Base-by-base conservation (phyloP, 2,329 filamentous ascomycete species). In the Cladosporium phlei region DNA sequence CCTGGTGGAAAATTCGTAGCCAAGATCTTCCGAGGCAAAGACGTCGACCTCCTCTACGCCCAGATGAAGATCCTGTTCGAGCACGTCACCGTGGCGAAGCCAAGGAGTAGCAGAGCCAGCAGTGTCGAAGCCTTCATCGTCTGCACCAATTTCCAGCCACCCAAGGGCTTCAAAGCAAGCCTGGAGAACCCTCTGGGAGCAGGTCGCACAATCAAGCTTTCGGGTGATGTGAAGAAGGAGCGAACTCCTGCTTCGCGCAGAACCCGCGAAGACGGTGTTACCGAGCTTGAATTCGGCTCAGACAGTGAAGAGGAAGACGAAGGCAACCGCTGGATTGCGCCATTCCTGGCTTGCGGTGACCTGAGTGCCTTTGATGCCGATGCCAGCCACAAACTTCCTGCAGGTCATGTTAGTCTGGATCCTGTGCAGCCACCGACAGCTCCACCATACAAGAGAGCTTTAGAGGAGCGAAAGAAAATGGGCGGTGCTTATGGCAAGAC, bases 101-200 rank as follows among this genome's bases (percentile, higher is more conserved):
- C 93, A 2, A 76, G 93, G 45, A 95, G 88, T 53, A 95, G 88
- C 61, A 79, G 93, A n/a, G 93, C 91, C 2, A 97, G 91, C 67
- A 95, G 89, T 67, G 83, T 98, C 16, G 93, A 98, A 66, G 91
- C 93, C 0, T 98, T 98, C 58, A 87, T 98, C 37, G 91, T 98
- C 12, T 96, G 93, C 65, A 78, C 94, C 58, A 87, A 89, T 51
- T 98, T 97, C 64, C 75, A 77, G 17, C 90, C 88, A 3, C 90
- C 91, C 0, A 69, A 73, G 11, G 86, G 85, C 0, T 93, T 89
- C 69, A 78, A 77, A 35, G 82, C 86, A 3, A 89, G 83, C 58
- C 70, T 93, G 3, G 84, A 89, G 58, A 80, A 83, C 57, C 86
- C 86, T 2, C 69, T 93, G 1, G 86, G 85, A 1, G 77, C 83